These are phyloP conservation scores for Pleurotus tuoliensis DNA, from an alignment of 768 basidiomycete species.

Conservation along the genomic window DNA sequence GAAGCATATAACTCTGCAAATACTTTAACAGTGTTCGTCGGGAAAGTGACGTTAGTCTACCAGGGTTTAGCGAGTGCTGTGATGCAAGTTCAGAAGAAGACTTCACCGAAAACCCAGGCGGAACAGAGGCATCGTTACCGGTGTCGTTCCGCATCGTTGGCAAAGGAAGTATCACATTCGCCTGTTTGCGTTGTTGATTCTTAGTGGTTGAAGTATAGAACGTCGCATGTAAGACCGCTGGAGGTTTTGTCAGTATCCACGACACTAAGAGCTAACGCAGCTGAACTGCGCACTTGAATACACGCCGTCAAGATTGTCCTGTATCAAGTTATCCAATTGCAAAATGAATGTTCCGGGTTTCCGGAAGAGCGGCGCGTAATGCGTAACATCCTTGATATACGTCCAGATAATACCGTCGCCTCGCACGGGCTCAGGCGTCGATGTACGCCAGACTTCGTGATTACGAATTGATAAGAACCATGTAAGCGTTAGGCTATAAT, in stretches of 20 bases:
- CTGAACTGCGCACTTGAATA: constrained; percentile 53
- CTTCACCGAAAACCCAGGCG: constrained; percentile 65
- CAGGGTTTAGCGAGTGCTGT: background rate
- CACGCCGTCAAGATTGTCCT: constrained; percentile 54
- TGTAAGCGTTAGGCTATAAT: too few species aligned
- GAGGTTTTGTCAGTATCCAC: background rate
- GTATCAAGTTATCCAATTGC: constrained; percentile 67
- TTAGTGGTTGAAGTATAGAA: constrained; percentile 58
- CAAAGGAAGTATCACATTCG: constrained; percentile 67
- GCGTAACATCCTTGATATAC: constrained; percentile 70
- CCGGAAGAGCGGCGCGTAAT: constrained; percentile 67
- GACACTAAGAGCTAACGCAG: background rate
- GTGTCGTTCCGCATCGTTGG: constrained; percentile 60
- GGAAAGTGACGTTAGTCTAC: constrained; percentile 61
- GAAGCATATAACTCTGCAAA: constrained; percentile 76
- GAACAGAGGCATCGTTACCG: constrained; percentile 73
- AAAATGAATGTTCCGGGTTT: constrained; percentile 67
- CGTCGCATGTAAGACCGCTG: constrained; percentile 68
- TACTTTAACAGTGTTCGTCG: constrained; percentile 63
- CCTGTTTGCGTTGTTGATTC: constrained; percentile 54
- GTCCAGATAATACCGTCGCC: constrained; percentile 77
- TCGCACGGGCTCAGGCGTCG: constrained; percentile 69
- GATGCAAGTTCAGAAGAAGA: background rate
- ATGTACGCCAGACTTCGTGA: constrained; percentile 68
- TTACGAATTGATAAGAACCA: background rate